These are phyloP conservation scores for Gigaspora rosea DNA, from an alignment of 192 early-diverging fungal genomes.

Conservation along the genomic window DNA sequence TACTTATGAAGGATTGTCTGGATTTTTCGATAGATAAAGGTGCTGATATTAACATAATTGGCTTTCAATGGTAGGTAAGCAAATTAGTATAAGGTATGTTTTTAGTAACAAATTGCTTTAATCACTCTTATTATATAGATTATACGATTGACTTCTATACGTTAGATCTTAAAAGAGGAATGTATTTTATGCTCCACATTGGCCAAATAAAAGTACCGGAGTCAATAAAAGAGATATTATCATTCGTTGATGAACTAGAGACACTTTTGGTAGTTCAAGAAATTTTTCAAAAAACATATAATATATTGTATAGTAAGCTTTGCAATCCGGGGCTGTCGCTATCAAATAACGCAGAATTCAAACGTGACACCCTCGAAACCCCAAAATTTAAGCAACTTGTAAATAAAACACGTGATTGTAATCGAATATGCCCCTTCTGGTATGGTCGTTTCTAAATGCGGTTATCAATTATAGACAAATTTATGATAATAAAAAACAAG, in stretches of 20 bases:
- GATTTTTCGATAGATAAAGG: constrained; percentile 16
- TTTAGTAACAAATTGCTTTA: neutral
- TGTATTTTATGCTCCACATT: constrained; percentile 20
- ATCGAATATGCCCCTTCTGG: constrained; percentile 19
- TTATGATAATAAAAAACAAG: too few relatives aligned
- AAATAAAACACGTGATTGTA: constrained; percentile 11
- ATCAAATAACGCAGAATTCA: too few relatives aligned
- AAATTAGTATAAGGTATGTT: constrained; percentile 13
- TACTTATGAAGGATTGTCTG: constrained; percentile 23
- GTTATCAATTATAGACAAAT: too few relatives aligned
- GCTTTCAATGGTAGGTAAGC: constrained; percentile 26
- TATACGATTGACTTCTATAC: constrained; percentile 15
- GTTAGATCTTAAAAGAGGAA: constrained; percentile 18
- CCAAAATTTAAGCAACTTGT: constrained; percentile 21
- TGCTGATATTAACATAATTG: constrained; percentile 25
- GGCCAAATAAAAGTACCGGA: constrained; percentile 14
- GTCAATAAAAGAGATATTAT: constrained; percentile 16
- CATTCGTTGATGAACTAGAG: constrained; percentile 19
- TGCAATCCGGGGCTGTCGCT: constrained; percentile 5
- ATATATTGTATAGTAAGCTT: too few relatives aligned
- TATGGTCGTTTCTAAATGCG: constrained; percentile 11
- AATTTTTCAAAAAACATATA: constrained; percentile 16
- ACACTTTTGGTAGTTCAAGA: constrained; percentile 12
- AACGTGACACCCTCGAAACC: constrained; percentile 8
- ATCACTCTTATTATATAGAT: neutral